Percentiles rank a stretch among this genome's conserved stretches.
phyloP scores from a whole-genome alignment of 2,329 filamentous ascomycete genomes.

The Microdochium nivale region DNA sequence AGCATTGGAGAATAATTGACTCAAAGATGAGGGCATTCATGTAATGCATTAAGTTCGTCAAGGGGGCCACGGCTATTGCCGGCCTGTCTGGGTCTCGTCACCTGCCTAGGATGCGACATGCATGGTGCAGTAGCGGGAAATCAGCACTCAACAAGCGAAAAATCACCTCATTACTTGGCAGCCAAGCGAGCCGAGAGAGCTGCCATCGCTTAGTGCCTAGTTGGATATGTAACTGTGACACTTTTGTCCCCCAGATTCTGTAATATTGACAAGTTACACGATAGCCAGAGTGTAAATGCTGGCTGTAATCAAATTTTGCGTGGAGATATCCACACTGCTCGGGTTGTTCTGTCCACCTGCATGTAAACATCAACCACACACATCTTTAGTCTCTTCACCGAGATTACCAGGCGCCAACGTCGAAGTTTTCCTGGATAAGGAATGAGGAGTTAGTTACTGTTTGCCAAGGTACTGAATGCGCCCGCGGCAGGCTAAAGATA shows the following conservation, averaged over 20 bases:
- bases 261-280: not conserved
- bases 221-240: too few relatives aligned
- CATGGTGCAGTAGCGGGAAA: not conserved
- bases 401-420: constrained; percentile 75
- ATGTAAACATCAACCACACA: not conserved
- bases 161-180: too few relatives aligned
- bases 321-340: not conserved
- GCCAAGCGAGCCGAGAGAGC: too few relatives aligned
- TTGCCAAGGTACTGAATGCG: not conserved
- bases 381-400: not conserved
- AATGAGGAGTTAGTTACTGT: constrained; percentile 23
- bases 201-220: not conserved
- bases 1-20: too few relatives aligned
- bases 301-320: not conserved
- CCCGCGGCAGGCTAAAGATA: not conserved
- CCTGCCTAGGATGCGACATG: not conserved
- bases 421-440: constrained; percentile 74
- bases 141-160: not conserved
- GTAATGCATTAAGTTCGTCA: not conserved
- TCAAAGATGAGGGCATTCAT: constrained; percentile 2
- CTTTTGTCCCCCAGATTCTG: not conserved
- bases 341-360: not conserved
- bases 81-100: not conserved
- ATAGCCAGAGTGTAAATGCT: not conserved
- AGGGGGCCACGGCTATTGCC: not conserved